These are phyloP conservation scores for Colletotrichum limetticola DNA, from an alignment of 2,329 filamentous ascomycete genomes.

Conservation along the genomic window DNA sequence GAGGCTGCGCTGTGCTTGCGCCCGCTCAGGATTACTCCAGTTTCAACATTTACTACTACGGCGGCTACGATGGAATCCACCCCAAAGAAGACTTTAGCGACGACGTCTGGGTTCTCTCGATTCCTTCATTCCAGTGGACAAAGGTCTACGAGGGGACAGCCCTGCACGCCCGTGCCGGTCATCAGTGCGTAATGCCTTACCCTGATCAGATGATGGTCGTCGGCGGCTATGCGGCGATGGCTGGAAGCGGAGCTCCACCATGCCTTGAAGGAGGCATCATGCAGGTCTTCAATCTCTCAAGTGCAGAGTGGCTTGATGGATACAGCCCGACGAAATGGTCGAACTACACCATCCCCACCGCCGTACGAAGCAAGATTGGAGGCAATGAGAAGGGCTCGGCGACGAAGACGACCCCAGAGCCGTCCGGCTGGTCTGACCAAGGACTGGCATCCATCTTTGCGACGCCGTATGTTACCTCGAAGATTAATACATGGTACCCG, in stretches of 20 bases:
- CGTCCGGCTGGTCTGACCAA: slow-evolving; percentile 63
- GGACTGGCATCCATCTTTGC: slow-evolving; percentile 65
- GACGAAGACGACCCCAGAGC: slow-evolving; percentile 72
- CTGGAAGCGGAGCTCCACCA: slow-evolving; percentile 36
- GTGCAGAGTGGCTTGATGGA: slow-evolving; percentile 73
- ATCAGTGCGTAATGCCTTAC: slow-evolving; percentile 80
- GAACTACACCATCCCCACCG: slow-evolving; percentile 76
- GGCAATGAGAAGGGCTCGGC: slow-evolving; percentile 74
- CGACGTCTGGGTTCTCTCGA: slow-evolving; percentile 83
- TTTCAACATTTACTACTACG: slow-evolving; percentile 88
- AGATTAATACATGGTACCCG: slow-evolving; percentile 70
- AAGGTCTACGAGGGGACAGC: slow-evolving; percentile 53
- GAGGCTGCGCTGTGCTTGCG: slow-evolving; percentile 81
- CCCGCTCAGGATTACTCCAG: slow-evolving; percentile 76
- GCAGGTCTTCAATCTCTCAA: slow-evolving; percentile 78
- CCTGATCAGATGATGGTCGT: slow-evolving; percentile 84
- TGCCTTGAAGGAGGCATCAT: slow-evolving; percentile 66
- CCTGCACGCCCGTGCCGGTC: slow-evolving; percentile 73
- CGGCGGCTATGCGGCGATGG: slow-evolving; percentile 68
- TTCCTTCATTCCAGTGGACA: slow-evolving; percentile 86
- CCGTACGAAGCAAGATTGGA: slow-evolving; percentile 73
- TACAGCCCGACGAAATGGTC: slow-evolving; percentile 74
- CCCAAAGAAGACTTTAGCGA: slow-evolving; percentile 57
- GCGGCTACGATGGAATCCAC: slow-evolving; percentile 72
- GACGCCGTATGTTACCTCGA: slow-evolving; percentile 63